phyloP scores from a whole-genome alignment of 108 stramenopile species.

The Cyclotella cryptica region DNA sequence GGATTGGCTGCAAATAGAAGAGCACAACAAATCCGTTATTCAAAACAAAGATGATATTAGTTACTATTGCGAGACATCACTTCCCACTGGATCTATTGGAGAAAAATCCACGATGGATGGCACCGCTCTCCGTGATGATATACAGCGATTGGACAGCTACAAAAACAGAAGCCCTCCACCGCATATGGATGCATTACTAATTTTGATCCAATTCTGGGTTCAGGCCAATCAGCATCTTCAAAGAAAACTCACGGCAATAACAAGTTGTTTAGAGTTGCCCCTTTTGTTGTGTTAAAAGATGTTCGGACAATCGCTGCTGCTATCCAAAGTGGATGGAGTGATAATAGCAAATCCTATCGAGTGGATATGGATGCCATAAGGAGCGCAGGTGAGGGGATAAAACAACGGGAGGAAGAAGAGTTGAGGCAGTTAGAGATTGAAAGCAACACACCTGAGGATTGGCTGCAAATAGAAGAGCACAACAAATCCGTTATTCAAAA shows the following conservation, averaged over 20 bases:
- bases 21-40: too few species aligned
- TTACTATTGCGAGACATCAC: too few species aligned
- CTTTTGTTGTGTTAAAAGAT: neutral
- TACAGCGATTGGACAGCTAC: neutral
- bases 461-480: too few species aligned
- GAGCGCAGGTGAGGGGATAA: neutral
- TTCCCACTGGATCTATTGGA: too few species aligned
- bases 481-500: too few species aligned
- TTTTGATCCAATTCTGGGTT: neutral
- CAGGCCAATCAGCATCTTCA: neutral
- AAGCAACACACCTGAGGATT: neutral
- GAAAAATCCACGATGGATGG: too few species aligned
- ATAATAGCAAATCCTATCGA: neutral
- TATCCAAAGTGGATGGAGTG: neutral
- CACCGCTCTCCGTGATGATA: neutral
- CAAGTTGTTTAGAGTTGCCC: neutral
- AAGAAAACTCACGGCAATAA: neutral
- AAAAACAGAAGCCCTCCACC: neutral
- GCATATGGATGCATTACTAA: neutral
- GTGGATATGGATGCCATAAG: conserved; percentile 6
- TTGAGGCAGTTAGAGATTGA: neutral
- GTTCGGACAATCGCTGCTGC: neutral
- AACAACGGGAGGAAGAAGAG: neutral
- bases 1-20: neutral
- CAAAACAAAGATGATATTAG: too few species aligned